Conservation (phyloP, 371 early-diverging fungal genomes). For the Actinomucor elegans region DNA sequence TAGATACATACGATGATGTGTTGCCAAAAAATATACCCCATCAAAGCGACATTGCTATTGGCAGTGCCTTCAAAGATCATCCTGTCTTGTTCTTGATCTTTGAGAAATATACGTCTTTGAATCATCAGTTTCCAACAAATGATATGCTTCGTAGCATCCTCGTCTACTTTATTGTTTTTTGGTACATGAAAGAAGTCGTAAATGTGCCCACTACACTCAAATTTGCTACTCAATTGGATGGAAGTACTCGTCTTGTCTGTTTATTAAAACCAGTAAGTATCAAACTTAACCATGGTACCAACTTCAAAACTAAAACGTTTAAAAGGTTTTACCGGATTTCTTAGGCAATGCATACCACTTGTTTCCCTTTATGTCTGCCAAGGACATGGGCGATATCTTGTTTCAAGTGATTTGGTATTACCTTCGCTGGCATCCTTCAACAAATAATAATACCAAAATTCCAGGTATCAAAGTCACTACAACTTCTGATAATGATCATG, state of each 20-base stretch:
- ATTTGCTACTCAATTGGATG: conserved; percentile 45
- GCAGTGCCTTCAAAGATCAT: conserved; percentile 48
- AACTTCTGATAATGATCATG: neutral
- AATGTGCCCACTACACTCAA: conserved; percentile 28
- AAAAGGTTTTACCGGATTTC: conserved; percentile 24
- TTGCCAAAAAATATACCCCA: conserved; percentile 39
- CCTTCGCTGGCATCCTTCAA: conserved; percentile 23
- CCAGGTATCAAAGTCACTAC: conserved; percentile 22
- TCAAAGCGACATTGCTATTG: conserved; percentile 41
- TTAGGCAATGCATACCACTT: conserved; percentile 23
- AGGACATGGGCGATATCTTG: conserved; percentile 36
- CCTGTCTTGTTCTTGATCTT: conserved; percentile 40
- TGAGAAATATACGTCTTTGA: conserved; percentile 24
- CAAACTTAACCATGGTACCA: neutral
- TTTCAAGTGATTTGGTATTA: conserved; percentile 40
- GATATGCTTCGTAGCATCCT: conserved; percentile 40
- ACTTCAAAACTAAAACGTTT: neutral
- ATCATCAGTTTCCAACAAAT: neutral
- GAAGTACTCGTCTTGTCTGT: conserved; percentile 24
- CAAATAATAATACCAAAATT: conserved; percentile 4
- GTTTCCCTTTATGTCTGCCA: conserved; percentile 35
- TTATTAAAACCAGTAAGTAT: conserved; percentile 27
- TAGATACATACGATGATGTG: conserved; percentile 38
- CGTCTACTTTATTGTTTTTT: conserved; percentile 48
- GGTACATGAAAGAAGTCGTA: conserved; percentile 44